phyloP scores from a whole-genome alignment of 2,329 filamentous ascomycete species.

The Fusarium dimerum region DNA sequence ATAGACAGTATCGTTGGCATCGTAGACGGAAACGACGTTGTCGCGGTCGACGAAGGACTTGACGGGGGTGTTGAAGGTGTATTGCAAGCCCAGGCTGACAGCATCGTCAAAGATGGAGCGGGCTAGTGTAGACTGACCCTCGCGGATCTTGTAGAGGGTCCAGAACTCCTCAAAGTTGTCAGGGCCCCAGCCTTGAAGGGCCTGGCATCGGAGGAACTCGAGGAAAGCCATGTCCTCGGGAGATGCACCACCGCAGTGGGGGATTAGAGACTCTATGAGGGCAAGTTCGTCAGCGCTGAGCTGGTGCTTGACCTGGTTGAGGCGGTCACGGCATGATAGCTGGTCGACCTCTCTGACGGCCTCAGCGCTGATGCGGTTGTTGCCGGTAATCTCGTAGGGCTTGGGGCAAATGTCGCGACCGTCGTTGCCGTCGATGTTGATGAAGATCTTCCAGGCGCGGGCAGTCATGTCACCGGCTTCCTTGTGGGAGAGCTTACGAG shows the following conservation, averaged over 20 bases:
- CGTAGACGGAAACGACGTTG: conserved; percentile 2
- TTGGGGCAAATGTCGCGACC: conserved; percentile 2
- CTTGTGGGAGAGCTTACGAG: conserved; percentile 2
- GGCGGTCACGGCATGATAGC: conserved; percentile 5
- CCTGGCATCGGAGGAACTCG: conserved; percentile 7
- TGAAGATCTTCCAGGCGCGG: conserved; percentile 6
- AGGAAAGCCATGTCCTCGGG: conserved; percentile 4
- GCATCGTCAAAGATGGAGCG: conserved; percentile 12
- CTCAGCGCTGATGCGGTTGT: conserved; percentile 1
- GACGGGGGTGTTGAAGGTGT: conserved; percentile 7
- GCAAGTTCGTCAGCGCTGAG: conserved; percentile 4
- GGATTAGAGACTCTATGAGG: conserved; percentile 4
- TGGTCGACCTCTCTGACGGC: conserved; percentile 3
- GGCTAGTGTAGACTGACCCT: conserved; percentile 9
- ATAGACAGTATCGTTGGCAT: not conserved
- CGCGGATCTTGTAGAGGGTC: conserved; percentile 10
- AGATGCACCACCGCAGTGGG: conserved; percentile 1
- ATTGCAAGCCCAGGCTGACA: conserved; percentile 5
- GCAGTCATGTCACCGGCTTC: conserved; percentile 3
- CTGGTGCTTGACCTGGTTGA: conserved; percentile 8
- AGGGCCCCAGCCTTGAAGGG: conserved; percentile 1
- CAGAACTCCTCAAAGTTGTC: conserved; percentile 9
- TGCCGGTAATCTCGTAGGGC: conserved; percentile 1
- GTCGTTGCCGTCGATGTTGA: conserved; percentile 5
- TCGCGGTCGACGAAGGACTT: conserved; percentile 9